Evolutionary conservation across 1,284 basidiomycete species (phyloP).

Genomic region (Neonothopanus nambi): DNA sequence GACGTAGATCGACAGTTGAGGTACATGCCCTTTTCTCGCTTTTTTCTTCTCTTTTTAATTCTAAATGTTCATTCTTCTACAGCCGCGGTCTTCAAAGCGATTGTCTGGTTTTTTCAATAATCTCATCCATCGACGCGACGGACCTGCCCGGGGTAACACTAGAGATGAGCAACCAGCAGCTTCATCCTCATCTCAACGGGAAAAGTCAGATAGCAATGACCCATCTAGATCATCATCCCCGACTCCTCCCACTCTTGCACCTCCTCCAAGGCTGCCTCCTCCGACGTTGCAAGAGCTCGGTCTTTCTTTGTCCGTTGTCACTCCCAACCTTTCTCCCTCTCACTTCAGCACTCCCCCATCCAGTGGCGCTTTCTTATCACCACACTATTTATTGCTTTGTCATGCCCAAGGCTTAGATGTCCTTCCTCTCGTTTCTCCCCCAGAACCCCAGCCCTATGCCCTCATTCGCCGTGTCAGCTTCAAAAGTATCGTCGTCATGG

Average conservation of each 20-base stretch:
- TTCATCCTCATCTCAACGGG: slow-evolving; percentile 10
- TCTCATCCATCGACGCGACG: slow-evolving; percentile 72
- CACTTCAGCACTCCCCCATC: slow-evolving; percentile 76
- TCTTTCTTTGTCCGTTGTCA: slow-evolving; percentile 65
- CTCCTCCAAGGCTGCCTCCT: slow-evolving; percentile 63
- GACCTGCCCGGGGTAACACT: slow-evolving; percentile 25
- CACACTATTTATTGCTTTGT: slow-evolving; percentile 79
- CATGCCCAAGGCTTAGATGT: slow-evolving; percentile 82
- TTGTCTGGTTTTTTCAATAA: slow-evolving; percentile 81
- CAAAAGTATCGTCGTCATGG: slow-evolving; percentile 85
- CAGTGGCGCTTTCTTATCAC: slow-evolving; percentile 74
- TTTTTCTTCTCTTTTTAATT: slow-evolving; percentile 10
- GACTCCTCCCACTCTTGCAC: slow-evolving; percentile 52
- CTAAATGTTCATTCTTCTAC: slow-evolving; percentile 22
- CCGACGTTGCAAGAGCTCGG: slow-evolving; percentile 77
- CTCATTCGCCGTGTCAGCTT: slow-evolving; percentile 77
- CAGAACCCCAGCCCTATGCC: slow-evolving; percentile 72
- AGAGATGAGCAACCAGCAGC: slow-evolving; percentile 29
- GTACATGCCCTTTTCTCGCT: slow-evolving; percentile 30
- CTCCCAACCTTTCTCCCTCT: slow-evolving; percentile 65
- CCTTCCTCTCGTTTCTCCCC: slow-evolving; percentile 69
- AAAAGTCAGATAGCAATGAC: neutral
- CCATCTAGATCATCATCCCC: slow-evolving; percentile 22
- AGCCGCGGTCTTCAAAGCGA: slow-evolving; percentile 66
- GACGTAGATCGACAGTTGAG: slow-evolving; percentile 49